phyloP scores from a whole-genome alignment of 73 alveolate species.

The Paramecium biaurelia region DNA sequence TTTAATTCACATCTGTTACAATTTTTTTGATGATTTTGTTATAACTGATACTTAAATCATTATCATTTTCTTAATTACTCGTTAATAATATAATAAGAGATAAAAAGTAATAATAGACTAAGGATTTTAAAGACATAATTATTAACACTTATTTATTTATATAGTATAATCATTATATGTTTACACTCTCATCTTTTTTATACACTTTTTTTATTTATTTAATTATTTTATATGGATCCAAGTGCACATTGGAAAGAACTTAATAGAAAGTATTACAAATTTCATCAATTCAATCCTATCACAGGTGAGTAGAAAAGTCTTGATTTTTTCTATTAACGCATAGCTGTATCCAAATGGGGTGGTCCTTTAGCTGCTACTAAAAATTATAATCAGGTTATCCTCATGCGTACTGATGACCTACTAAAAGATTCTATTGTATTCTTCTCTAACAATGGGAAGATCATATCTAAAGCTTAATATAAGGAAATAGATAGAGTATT shows the following conservation, averaged over 20 bases:
- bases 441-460: conserved; percentile 49
- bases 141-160: too few relatives aligned
- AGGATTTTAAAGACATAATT: too few relatives aligned
- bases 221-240: conserved; percentile 35
- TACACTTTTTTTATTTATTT: neutral
- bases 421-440: conserved; percentile 38
- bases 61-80: neutral
- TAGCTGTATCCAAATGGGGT: conserved; percentile 59
- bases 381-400: conserved; percentile 15
- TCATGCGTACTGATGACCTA: neutral
- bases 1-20: too few relatives aligned
- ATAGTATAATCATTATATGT: too few relatives aligned
- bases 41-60: neutral
- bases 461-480: neutral
- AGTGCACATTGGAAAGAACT: conserved; percentile 44
- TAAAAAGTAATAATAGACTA: neutral
- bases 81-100: neutral
- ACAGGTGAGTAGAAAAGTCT: conserved; percentile 24
- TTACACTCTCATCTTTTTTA: neutral
- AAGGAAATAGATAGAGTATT: conserved; percentile 38
- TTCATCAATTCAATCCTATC: conserved; percentile 34
- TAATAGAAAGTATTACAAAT: conserved; percentile 22
- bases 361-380: conserved; percentile 63
- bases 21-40: too few relatives aligned
- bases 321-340: neutral